Evolutionary conservation across 2,329 filamentous ascomycete genomes (phyloP).

Genomic region (Raffaelea ambrosiae): DNA sequence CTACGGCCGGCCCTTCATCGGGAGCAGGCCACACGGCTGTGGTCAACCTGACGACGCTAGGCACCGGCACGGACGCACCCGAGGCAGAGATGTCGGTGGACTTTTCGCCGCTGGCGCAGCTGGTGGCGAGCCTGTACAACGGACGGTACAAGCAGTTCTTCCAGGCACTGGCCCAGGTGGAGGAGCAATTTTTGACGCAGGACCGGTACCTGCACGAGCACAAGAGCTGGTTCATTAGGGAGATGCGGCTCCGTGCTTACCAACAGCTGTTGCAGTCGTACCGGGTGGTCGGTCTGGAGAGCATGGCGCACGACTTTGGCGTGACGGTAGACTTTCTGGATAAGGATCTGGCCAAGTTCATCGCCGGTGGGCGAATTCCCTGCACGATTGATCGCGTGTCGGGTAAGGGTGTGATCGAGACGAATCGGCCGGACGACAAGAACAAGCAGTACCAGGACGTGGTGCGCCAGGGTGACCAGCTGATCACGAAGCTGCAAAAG

Average conservation of each 20-base stretch:
- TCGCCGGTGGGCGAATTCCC: constrained; percentile 84
- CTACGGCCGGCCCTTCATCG: constrained; percentile 18
- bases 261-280: constrained; percentile 97
- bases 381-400: constrained; percentile 97
- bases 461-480: constrained; percentile 91
- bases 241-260: constrained; percentile 95
- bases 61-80: constrained; percentile 58
- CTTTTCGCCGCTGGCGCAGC: constrained; percentile 76
- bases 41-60: constrained; percentile 83
- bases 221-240: constrained; percentile 92
- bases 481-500: constrained; percentile 99
- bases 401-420: constrained; percentile 95
- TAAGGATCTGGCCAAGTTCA: constrained; percentile 93
- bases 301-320: constrained; percentile 95
- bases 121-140: constrained; percentile 86
- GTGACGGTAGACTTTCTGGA: constrained; percentile 95
- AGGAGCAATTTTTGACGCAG: constrained; percentile 87
- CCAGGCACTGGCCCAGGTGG: constrained; percentile 76
- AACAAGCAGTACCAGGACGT: constrained; percentile 99
- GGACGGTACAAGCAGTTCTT: constrained; percentile 96
- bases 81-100: constrained; percentile 78
- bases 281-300: constrained; percentile 89
- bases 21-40: constrained; percentile 42
- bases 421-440: constrained; percentile 95
- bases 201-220: constrained; percentile 96